Conservation (phyloP, 371 early-diverging fungal species). For the Rhizopus delemar region DNA sequence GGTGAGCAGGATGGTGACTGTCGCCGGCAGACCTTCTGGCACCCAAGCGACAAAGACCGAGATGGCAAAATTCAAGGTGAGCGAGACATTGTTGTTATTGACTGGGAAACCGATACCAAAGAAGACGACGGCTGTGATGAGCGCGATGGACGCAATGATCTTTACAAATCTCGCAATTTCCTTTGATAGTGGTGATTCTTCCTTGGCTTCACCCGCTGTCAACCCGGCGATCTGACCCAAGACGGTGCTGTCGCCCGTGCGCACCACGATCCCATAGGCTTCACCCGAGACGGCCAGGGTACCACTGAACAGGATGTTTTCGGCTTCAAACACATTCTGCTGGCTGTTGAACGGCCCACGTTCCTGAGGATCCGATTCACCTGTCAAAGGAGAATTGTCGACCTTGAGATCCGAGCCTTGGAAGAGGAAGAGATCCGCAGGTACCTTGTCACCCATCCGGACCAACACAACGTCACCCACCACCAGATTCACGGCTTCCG, state of each 20-base stretch:
- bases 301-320: constrained; percentile 88
- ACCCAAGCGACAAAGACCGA: constrained; percentile 88
- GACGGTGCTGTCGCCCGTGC: constrained; percentile 90
- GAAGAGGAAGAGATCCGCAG: constrained; percentile 86
- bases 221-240: constrained; percentile 94
- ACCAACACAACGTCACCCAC: constrained; percentile 87
- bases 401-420: constrained; percentile 84
- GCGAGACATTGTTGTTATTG: constrained; percentile 57
- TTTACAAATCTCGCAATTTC: constrained; percentile 84
- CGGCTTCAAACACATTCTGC: constrained; percentile 86
- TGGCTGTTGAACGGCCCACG: constrained; percentile 59
- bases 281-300: constrained; percentile 86
- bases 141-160: constrained; percentile 83
- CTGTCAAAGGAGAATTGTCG: constrained; percentile 96
- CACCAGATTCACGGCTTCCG: constrained; percentile 75
- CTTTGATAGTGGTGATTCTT: constrained; percentile 67
- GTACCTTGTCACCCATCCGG: constrained; percentile 91
- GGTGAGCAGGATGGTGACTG: constrained; percentile 87
- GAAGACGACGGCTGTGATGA: constrained; percentile 75
- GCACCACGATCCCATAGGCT: constrained; percentile 89
- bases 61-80: constrained; percentile 86
- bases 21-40: constrained; percentile 89
- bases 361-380: constrained; percentile 92
- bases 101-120: constrained; percentile 73
- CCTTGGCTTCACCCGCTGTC: constrained; percentile 74